Conservation (phyloP, 164 flowering plant genomes). For the Akebia trifoliata region DNA sequence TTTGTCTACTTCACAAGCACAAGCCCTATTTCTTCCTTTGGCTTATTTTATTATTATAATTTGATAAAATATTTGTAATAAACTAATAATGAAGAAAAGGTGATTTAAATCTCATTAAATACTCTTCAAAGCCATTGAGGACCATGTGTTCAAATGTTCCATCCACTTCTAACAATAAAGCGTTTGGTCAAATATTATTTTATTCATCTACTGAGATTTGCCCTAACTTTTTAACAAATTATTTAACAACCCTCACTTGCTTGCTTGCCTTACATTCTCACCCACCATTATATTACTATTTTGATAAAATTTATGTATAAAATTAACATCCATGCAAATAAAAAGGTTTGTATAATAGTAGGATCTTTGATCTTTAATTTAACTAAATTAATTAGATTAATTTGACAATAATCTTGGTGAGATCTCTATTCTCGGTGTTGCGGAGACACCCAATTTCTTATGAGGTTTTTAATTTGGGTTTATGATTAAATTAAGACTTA, state of each 20-base stretch:
- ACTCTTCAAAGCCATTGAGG: slow-evolving; percentile 1
- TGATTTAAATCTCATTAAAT: neutral
- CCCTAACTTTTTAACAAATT: neutral
- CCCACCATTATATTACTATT: neutral
- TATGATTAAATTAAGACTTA: too few species aligned
- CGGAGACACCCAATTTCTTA: too few species aligned
- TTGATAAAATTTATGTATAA: neutral
- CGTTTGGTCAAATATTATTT: slow-evolving; percentile 25
- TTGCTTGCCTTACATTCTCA: slow-evolving; percentile 6
- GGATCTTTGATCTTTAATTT: too few species aligned
- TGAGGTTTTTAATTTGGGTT: too few species aligned
- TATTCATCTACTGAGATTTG: slow-evolving; percentile 21
- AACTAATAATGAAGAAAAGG: neutral
- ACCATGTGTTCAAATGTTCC: slow-evolving; percentile 5
- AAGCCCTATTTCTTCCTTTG: too few species aligned
- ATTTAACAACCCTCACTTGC: slow-evolving; percentile 4
- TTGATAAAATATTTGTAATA: too few species aligned
- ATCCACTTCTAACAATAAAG: slow-evolving; percentile 10
- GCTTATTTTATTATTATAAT: too few species aligned
- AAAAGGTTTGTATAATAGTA: too few species aligned
- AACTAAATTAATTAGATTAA: too few species aligned
- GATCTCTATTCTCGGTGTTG: too few species aligned
- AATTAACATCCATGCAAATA: too few species aligned
- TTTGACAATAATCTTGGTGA: too few species aligned
- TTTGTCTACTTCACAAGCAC: neutral